Conservation (phyloP, 192 early-diverging fungal genomes). For the Ambispora gerdemannii region DNA sequence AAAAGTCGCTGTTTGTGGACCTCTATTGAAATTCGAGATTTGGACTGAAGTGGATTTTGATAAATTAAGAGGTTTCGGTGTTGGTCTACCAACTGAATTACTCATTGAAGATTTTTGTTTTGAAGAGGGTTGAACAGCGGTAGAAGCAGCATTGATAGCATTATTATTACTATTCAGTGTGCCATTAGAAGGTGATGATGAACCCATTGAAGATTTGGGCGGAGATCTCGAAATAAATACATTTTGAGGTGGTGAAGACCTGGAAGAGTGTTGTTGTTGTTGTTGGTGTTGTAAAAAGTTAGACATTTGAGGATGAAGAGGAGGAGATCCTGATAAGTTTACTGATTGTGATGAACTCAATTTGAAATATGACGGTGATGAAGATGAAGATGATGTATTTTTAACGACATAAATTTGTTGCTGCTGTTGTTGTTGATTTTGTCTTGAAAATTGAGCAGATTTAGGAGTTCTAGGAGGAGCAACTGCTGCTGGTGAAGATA, state of each 20-base stretch:
- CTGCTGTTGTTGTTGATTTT: constrained; percentile 24
- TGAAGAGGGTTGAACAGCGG: neutral
- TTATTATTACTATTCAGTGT: neutral
- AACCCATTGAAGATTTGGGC: constrained; percentile 18
- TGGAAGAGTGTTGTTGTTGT: neutral
- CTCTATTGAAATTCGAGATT: constrained; percentile 11
- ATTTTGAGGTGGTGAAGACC: constrained; percentile 10
- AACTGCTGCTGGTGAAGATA: neutral
- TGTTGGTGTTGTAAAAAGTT: too few species aligned
- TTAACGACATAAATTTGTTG: neutral
- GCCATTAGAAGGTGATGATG: constrained; percentile 7
- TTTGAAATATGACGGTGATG: neutral
- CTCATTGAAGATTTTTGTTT: neutral
- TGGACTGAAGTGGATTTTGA: constrained; percentile 19
- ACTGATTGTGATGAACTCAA: neutral
- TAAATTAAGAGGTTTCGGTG: constrained; percentile 28
- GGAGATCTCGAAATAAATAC: constrained; percentile 13
- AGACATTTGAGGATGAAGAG: too few species aligned
- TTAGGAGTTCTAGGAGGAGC: constrained; percentile 17
- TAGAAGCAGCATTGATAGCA: neutral
- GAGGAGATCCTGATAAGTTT: constrained; percentile 20
- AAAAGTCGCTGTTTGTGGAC: constrained; percentile 31
- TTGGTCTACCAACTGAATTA: constrained; percentile 22
- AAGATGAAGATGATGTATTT: neutral
- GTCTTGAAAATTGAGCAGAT: constrained; percentile 17